Evolutionary conservation across 352 stramenopile species (phyloP).

Genomic region (Blastocystis sp.): DNA sequence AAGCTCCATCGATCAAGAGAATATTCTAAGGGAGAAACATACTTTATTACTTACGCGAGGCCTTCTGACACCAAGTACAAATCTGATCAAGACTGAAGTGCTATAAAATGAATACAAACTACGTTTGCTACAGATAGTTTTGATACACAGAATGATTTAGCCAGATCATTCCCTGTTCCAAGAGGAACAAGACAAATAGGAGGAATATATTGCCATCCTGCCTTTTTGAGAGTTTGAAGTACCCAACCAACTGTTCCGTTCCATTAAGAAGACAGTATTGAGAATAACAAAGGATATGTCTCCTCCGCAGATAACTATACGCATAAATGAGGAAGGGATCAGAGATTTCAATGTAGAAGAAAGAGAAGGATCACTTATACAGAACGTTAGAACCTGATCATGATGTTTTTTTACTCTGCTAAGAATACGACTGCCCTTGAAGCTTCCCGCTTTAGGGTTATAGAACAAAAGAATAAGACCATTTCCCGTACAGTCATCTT

Average conservation of each 20-base stretch:
- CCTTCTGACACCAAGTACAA: neutral
- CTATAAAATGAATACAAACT: neutral
- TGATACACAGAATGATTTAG: neutral
- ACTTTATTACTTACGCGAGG: neutral
- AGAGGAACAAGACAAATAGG: neutral
- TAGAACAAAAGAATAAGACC: neutral
- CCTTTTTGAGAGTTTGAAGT: neutral
- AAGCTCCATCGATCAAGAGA: neutral
- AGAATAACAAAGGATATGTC: neutral
- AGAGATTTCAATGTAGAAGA: neutral
- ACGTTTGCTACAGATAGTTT: neutral
- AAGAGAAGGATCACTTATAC: neutral
- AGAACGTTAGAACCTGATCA: neutral
- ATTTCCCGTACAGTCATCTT: neutral
- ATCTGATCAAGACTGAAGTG: neutral
- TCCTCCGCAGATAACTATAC: neutral
- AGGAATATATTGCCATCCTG: neutral
- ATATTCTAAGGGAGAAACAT: neutral
- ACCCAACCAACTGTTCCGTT: constrained; percentile 2
- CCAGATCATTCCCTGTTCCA: neutral
- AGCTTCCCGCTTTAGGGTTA: neutral
- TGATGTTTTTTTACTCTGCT: neutral
- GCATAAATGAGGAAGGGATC: neutral
- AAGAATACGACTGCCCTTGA: neutral
- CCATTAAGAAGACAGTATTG: neutral